phyloP scores from a whole-genome alignment of 495 filamentous ascomycete genomes.

The Lichina pygmaea region DNA sequence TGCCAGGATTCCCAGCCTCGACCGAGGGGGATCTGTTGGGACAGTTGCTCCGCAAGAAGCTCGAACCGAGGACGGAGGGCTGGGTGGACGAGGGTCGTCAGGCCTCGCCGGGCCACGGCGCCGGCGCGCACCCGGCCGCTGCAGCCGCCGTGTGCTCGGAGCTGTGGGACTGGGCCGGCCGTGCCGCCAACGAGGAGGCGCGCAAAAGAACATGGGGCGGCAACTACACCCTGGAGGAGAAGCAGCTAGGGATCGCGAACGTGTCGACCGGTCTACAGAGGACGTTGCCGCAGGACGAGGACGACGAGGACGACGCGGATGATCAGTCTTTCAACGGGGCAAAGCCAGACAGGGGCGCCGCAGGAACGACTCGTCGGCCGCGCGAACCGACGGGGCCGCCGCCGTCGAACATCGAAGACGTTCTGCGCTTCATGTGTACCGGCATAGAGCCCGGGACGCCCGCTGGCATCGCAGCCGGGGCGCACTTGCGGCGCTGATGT shows the following conservation, averaged over 20 bases:
- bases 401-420: not conserved
- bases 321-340: not conserved
- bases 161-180: conserved; percentile 9
- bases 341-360: not conserved
- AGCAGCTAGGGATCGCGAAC: conserved; percentile 34
- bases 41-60: conserved; percentile 51
- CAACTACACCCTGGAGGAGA: conserved; percentile 43
- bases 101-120: not conserved
- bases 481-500: no score
- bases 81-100: conserved; percentile 27
- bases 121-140: not conserved
- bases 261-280: conserved; percentile 38
- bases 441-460: conserved; percentile 6
- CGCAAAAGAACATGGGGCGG: conserved; percentile 25
- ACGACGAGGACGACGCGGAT: conserved; percentile 2
- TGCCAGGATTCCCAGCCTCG: conserved; percentile 40
- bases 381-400: not conserved
- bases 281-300: conserved; percentile 1
- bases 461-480: no score
- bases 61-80: conserved; percentile 44
- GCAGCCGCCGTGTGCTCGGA: conserved; percentile 1
- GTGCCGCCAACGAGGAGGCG: conserved; percentile 23
- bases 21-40: conserved; percentile 32
- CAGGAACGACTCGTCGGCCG: not conserved
- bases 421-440: not conserved